Evolutionary conservation across 495 filamentous ascomycete species (phyloP).

Genomic region (Clavariopsis aquatica): DNA sequence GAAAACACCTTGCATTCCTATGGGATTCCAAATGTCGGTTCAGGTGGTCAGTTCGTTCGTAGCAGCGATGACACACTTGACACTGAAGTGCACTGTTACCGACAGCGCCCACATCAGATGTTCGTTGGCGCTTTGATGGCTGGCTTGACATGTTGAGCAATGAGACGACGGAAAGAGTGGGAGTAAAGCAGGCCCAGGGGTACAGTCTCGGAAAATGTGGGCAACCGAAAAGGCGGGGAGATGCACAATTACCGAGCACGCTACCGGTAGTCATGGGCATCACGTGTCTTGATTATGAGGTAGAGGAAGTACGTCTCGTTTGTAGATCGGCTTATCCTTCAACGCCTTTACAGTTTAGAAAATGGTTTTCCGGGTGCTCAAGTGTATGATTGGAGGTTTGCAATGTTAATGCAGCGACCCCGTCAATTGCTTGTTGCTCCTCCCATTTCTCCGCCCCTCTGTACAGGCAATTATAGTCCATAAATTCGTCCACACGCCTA

Average conservation of each 20-base stretch:
- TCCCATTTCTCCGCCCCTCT: conserved; percentile 44
- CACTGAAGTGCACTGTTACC: conserved; percentile 2
- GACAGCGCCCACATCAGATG: neutral
- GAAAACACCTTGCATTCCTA: conserved; percentile 1
- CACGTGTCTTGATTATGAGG: too few species aligned
- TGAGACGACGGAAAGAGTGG: neutral
- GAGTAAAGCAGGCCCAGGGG: neutral
- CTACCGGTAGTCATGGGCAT: too few species aligned
- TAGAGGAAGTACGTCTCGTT: too few species aligned
- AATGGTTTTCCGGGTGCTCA: too few species aligned
- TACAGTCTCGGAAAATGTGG: conserved; percentile 3
- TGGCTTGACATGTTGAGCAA: neutral
- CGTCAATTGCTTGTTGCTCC: neutral
- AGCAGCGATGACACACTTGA: conserved; percentile 8
- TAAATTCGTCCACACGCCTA: conserved; percentile 45
- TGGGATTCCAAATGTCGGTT: conserved; percentile 13
- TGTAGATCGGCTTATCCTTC: too few species aligned
- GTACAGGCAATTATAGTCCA: conserved; percentile 51
- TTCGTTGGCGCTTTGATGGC: neutral
- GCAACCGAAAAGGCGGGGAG: neutral
- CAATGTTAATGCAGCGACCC: neutral
- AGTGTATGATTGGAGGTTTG: too few species aligned
- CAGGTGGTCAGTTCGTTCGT: conserved; percentile 12
- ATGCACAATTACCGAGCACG: neutral
- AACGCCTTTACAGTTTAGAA: too few species aligned